Evolutionary conservation across 1,284 basidiomycete genomes (phyloP), one percentile per base, ranked within the genome.

Genomic region (Laetiporus sulphureus): DNA sequence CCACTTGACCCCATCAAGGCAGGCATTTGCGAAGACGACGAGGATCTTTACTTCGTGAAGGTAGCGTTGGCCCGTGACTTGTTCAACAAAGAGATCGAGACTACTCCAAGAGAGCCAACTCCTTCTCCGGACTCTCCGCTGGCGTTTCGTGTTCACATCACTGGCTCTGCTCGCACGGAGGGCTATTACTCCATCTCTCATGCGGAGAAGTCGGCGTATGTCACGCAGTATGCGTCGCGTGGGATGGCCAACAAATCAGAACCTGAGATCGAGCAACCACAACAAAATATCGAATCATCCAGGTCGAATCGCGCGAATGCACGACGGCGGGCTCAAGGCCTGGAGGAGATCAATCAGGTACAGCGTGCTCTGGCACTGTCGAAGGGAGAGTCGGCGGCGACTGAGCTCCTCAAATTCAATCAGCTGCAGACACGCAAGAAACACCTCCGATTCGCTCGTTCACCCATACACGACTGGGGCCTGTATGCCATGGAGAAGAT

Each of bases 371-470:
- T 86, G 41, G 80, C 82, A 24, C 56, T 86, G 45, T 83, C 79
- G 36, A 84, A 83, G 62, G 84, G 82, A 50, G 83, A 86, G 61
- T 73, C 70, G 0, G 74, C 76, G 5, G 77, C 78, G 8, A 77
- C 70, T 36, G 83, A 85, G 51, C 62, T 83, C 36, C 76, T 98
- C 74, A 95, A 97, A 69, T 98, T 98, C 73, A 99, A 99, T 64
- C 96, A 99, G 68, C 77, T 99, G 29, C 89, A 96, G 61, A 93
- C 92, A 30, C 75, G 96, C 48, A 99, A 99, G 78, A 99, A 99
- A 69, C 92, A 97, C 59, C 77, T 99, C 40, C 84, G 91, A 27
- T 99, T 99, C 58, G 88, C 93, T 7, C 78, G 93, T 40, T 94
- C 91, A 21, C 92, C 94, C 3, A 99, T 99, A 52, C 95, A 99